phyloP scores from a whole-genome alignment of 495 filamentous ascomycete genomes.

The Trichoderma orchidacearum region DNA sequence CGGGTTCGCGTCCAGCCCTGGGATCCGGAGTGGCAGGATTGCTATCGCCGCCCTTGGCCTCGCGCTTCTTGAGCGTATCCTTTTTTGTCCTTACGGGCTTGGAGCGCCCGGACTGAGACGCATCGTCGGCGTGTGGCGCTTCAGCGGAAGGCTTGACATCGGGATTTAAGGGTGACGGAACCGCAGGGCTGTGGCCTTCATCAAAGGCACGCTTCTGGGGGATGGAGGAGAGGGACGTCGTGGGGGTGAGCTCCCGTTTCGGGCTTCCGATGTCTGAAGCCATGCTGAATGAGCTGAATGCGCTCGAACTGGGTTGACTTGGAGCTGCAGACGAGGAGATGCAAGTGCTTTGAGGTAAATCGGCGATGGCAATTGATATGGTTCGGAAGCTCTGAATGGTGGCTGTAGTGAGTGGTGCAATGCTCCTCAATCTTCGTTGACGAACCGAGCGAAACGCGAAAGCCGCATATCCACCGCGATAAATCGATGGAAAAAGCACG shows the following conservation, averaged over 20 bases:
- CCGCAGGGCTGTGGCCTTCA: constrained; percentile 41
- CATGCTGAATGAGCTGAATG: constrained; percentile 2
- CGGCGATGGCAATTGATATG: background rate
- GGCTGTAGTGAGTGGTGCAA: too few species aligned
- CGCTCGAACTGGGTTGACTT: background rate
- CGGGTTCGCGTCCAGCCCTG: constrained; percentile 25
- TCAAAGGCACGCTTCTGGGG: constrained; percentile 44
- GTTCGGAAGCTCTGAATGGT: too few species aligned
- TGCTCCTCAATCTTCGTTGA: too few species aligned
- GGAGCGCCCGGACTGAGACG: constrained; percentile 24
- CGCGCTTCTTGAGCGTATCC: constrained; percentile 64
- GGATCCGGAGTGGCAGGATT: constrained; percentile 40
- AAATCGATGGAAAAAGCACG: background rate
- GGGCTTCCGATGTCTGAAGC: constrained; percentile 3
- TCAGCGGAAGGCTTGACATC: constrained; percentile 22
- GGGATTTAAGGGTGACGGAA: constrained; percentile 50
- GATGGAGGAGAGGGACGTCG: constrained; percentile 24
- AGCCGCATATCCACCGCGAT: too few species aligned
- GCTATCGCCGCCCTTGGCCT: constrained; percentile 48
- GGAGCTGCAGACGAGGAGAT: background rate
- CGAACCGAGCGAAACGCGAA: too few species aligned
- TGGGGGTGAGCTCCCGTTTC: constrained; percentile 13
- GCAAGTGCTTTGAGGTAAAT: background rate
- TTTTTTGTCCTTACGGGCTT: constrained; percentile 45
- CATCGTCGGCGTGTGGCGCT: constrained; percentile 17